Percentiles rank a stretch among this genome's conserved stretches.
Conservation (phyloP, 345 rosid genomes). For the Physaria fendleri region DNA sequence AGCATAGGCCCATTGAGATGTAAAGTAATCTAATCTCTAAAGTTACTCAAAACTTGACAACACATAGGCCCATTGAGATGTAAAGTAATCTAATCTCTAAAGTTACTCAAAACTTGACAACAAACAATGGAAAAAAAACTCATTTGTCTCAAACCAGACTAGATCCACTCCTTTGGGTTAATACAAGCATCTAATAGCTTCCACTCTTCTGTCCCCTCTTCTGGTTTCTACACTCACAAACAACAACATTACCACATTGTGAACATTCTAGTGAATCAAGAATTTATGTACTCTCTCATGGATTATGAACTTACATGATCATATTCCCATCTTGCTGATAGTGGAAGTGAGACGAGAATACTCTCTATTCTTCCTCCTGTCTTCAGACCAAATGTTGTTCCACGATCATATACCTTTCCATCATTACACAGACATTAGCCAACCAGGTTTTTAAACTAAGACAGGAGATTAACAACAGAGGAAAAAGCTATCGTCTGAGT, state of each 20-base stretch:
- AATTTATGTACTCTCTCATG: background rate
- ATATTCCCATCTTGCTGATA: slow-evolving; percentile 93
- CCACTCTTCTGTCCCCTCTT: slow-evolving; percentile 98
- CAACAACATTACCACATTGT: slow-evolving; percentile 11
- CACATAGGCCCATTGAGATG: too few species aligned
- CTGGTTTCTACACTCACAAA: slow-evolving; percentile 60
- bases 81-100: slow-evolving; percentile 19
- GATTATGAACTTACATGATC: slow-evolving; percentile 61
- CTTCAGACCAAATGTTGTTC: slow-evolving; percentile 95
- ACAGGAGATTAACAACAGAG: background rate
- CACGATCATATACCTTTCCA: slow-evolving; percentile 84
- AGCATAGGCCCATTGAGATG: too few species aligned
- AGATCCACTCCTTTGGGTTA: slow-evolving; percentile 93
- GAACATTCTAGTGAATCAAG: slow-evolving; percentile 1
- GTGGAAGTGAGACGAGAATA: slow-evolving; percentile 92
- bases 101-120: slow-evolving; percentile 4
- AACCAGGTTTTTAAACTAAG: background rate
- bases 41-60: too few species aligned
- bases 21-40: too few species aligned
- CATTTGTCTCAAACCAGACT: background rate
- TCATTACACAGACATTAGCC: slow-evolving; percentile 7
- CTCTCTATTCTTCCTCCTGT: slow-evolving; percentile 98
- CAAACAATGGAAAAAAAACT: slow-evolving; percentile 16
- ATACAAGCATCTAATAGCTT: slow-evolving; percentile 93
- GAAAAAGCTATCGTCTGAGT: background rate